Percentiles rank a stretch among this genome's conserved stretches.
phyloP scores from a whole-genome alignment of 805 yeast genomes.

The Pichia insulana region DNA sequence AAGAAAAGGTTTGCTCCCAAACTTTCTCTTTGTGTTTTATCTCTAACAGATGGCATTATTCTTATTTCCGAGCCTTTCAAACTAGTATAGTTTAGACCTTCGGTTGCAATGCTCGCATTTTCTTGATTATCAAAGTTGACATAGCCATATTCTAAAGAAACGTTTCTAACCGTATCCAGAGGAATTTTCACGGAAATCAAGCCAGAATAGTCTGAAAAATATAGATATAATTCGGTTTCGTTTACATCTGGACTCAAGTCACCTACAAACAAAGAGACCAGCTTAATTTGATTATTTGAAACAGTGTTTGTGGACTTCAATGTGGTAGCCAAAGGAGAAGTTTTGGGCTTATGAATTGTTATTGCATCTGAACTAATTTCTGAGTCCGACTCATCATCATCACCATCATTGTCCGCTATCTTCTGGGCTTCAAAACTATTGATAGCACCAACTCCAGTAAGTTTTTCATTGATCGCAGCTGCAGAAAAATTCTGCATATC shows the following conservation, averaged over 20 bases:
- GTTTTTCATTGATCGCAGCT: too few relatives aligned
- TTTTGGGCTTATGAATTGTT: background rate
- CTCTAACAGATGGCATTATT: constrained; percentile 48
- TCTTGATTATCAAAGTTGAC: constrained; percentile 44
- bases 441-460: too few relatives aligned
- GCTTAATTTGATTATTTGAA: constrained; percentile 3
- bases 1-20: constrained; percentile 45
- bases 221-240: constrained; percentile 37
- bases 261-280: constrained; percentile 49
- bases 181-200: constrained; percentile 55
- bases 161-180: constrained; percentile 40
- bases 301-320: too few relatives aligned
- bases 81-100: constrained; percentile 43
- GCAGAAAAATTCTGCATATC: too few relatives aligned
- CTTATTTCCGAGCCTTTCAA: constrained; percentile 37
- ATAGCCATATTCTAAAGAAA: constrained; percentile 66
- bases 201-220: constrained; percentile 37
- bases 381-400: background rate
- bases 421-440: background rate
- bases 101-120: constrained; percentile 50
- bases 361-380: background rate
- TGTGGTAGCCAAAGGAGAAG: background rate
- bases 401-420: background rate
- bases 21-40: constrained; percentile 30
- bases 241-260: constrained; percentile 43